phyloP scores from a whole-genome alignment of 2,329 filamentous ascomycete genomes.

The Colletotrichum chrysophilum region DNA sequence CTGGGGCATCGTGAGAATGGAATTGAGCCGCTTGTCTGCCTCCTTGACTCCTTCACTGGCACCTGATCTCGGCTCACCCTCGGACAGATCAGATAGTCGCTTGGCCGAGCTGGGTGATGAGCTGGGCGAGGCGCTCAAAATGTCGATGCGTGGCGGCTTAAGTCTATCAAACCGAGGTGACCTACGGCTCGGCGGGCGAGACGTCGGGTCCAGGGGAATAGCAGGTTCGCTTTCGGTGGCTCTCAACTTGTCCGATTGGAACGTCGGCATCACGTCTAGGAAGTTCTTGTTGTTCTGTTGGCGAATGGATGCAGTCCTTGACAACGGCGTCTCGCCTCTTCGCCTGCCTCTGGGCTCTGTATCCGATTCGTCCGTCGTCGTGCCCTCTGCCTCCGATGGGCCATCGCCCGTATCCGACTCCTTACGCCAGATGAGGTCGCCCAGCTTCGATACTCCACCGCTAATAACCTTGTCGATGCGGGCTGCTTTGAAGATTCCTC shows the following conservation, averaged over 20 bases:
- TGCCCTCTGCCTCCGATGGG: conserved; percentile 37
- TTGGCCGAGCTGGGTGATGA: conserved; percentile 34
- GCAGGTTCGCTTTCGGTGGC: neutral
- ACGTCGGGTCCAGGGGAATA: neutral
- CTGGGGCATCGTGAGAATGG: conserved; percentile 31
- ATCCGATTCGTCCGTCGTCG: conserved; percentile 57
- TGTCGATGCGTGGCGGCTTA: conserved; percentile 55
- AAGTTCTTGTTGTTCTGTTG: conserved; percentile 47
- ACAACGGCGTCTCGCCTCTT: conserved; percentile 29
- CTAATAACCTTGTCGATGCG: conserved; percentile 76
- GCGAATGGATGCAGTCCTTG: conserved; percentile 21
- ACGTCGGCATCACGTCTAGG: conserved; percentile 57
- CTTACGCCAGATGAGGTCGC: conserved; percentile 63
- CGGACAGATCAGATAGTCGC: conserved; percentile 40
- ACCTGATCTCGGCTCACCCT: conserved; percentile 39
- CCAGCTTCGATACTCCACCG: conserved; percentile 60
- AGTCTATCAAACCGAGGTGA: conserved; percentile 52
- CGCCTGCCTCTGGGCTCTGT: conserved; percentile 45
- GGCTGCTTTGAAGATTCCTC: conserved; percentile 79
- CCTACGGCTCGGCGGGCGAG: conserved; percentile 38
- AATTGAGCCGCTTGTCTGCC: conserved; percentile 40
- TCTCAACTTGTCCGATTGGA: conserved; percentile 37
- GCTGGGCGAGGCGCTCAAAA: conserved; percentile 45
- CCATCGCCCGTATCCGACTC: conserved; percentile 40
- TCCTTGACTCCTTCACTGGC: conserved; percentile 32